phyloP scores from a whole-genome alignment of 106 monocot species.

The Posidonia australis region DNA sequence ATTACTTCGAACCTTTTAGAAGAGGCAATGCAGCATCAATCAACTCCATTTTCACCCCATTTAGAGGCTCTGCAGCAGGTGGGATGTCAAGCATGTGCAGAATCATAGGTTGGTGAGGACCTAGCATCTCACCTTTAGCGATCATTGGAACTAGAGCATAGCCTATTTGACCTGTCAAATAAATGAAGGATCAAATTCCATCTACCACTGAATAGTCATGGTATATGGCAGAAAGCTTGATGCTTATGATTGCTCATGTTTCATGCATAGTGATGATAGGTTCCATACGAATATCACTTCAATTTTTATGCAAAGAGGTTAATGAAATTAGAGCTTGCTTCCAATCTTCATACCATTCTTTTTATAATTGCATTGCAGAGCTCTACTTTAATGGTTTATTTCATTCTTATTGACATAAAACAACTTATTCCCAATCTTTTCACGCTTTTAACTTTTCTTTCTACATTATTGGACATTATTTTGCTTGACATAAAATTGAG shows the following conservation, averaged over 20 bases:
- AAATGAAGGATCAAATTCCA: background rate
- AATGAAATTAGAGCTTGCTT: too few relatives aligned
- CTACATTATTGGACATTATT: too few relatives aligned
- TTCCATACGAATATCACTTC: too few relatives aligned
- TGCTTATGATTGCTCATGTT: background rate
- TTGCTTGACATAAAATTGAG: too few relatives aligned
- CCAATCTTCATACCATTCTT: too few relatives aligned
- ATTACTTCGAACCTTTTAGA: slow-evolving; percentile 38
- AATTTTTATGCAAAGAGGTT: too few relatives aligned
- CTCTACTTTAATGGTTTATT: too few relatives aligned
- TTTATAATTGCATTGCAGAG: too few relatives aligned
- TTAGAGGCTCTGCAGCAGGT: slow-evolving; percentile 24
- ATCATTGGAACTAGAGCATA: slow-evolving; percentile 68
- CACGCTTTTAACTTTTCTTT: too few relatives aligned
- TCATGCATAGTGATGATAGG: too few relatives aligned
- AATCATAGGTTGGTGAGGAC: slow-evolving; percentile 49
- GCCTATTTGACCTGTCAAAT: slow-evolving; percentile 59
- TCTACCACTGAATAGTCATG: background rate
- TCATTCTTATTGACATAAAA: too few relatives aligned
- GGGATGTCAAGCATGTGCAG: slow-evolving; percentile 66
- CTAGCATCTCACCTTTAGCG: slow-evolving; percentile 64
- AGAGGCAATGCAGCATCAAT: slow-evolving; percentile 57
- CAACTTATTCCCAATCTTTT: too few relatives aligned
- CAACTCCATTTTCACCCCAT: slow-evolving; percentile 66
- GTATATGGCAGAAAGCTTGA: background rate